A percentile compares a stretch with the other conserved stretches of the same genome.
phyloP scores from a whole-genome alignment of 108 stramenopile species.

The Pinguiococcus pyrenoidosus region DNA sequence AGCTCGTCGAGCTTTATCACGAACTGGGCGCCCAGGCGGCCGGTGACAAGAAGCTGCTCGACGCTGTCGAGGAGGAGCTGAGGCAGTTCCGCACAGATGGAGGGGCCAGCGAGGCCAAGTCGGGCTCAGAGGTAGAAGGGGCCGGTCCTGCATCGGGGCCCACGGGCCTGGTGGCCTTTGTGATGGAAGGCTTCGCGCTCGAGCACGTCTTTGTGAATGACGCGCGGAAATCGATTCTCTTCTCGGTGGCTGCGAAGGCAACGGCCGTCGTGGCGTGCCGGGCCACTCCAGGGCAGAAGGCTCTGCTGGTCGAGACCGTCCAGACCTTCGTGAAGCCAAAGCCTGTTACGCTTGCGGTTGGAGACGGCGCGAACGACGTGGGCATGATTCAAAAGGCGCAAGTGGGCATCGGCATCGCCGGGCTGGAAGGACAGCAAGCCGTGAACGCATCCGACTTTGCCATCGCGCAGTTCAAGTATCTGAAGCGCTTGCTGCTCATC shows the following conservation, averaged over 20 bases:
- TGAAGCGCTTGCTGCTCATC: slow-evolving; percentile 23
- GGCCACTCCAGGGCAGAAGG: slow-evolving; percentile 82
- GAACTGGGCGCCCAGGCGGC: no score
- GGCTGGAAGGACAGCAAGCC: slow-evolving; percentile 89
- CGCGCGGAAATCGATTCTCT: slow-evolving; percentile 60
- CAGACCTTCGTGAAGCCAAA: slow-evolving; percentile 59
- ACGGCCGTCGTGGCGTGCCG: slow-evolving; percentile 86
- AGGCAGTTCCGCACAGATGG: no score
- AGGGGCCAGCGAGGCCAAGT: no score
- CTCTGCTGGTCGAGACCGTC: slow-evolving; percentile 66
- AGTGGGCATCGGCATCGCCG: slow-evolving; percentile 79
- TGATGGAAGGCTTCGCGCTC: slow-evolving; percentile 75
- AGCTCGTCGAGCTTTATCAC: no score
- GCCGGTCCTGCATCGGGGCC: no score
- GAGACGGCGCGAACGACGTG: slow-evolving; percentile 95
- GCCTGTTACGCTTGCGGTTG: slow-evolving; percentile 86
- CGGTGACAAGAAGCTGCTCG: no score
- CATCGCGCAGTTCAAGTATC: slow-evolving; percentile 45
- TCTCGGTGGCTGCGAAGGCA: slow-evolving; percentile 59
- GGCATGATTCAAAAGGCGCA: slow-evolving; percentile 92
- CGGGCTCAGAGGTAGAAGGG: no score
- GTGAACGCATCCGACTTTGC: slow-evolving; percentile 56
- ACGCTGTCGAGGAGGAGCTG: no score
- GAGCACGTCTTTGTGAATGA: slow-evolving; percentile 56
- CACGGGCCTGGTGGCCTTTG: no score